Evolutionary conservation across 2,329 filamentous ascomycete species (phyloP), one percentile per base, ranked within the genome.

Genomic region (Botryotinia convoluta): DNA sequence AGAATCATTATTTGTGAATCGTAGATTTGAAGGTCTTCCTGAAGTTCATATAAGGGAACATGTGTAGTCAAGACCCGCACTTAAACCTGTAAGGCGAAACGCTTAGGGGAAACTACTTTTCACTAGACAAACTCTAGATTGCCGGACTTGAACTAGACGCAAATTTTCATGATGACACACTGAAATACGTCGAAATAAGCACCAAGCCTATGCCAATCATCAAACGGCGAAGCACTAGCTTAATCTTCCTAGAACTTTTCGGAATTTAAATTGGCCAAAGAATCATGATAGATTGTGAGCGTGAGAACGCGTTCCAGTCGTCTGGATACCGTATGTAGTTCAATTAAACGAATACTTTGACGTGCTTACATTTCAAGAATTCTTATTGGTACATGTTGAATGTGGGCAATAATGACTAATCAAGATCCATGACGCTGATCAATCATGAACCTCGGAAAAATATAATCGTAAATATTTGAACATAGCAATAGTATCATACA

Each of bases 391-490:
- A 2, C 0, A 14, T 2, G 1, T 2, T 10, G 6, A 20, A 16
- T 4, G 8, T 54, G 61, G n/a, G 18, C 1, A 5, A 1, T 16
- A 26, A 32, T 69, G 65, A 69, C 37, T 69, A 69, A 57, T 57
- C 6, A 69, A 9, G 0, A 57, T 32, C 37, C 20, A 42, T 57
- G 65, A 69, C 51, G 65, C 26, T 42, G 48, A 57, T 68, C 48
- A 68, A 68, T 68, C 35, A 57, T 29, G 44, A 10, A 32, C 29
- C 37, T 59, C 35, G 48, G 65, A 57, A 69, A 69, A 69, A 16
- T 42, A 57, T 67, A 68, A 35, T 29, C 10, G 12, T 29, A 22
- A 29, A 68, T 32, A 22, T 32, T 42, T 42, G 6, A 48, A 26
- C 29, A 54, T 6, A 16, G 65, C 35, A 57, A 57, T 54, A 26